Evolutionary conservation across 306 rosid species (phyloP), one percentile per base, ranked within the genome.

Genomic region (Rosa rugosa): DNA sequence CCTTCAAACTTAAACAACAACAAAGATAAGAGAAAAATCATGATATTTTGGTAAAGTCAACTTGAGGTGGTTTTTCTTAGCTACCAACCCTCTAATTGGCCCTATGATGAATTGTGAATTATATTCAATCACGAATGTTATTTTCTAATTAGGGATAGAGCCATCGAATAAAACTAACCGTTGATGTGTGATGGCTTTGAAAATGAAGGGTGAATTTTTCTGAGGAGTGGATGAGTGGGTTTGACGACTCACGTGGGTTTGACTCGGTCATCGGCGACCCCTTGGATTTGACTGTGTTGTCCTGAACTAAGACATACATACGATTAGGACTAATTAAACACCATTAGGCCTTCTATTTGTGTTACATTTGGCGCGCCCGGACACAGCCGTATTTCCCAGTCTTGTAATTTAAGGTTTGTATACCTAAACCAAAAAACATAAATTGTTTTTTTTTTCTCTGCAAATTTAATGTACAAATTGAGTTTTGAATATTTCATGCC

Each of bases 251-350:
- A 41, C 44, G 69, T 22, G 18, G 6, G 17, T 69, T 81, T 82
- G 89, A 89, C 88, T 80, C 22, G 22, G 62, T 80, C 82, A 42
- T 69, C 77, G 62, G 42, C 14, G 3, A 68, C 27, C 22, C 71
- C 16, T 10, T 46, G 79, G 31, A 18, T 17, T 25, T 62, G 71
- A 65, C 47, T 3, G 36, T 62, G 57, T 42, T 17, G 11, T 44
- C 8, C 46, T 3, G 0, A 45, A 31, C 50, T 17, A 23, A 42
- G 11, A 42, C 41, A 2, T 1, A 42, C 41, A 2, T 1, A 22
- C 17, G 11, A 57, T 60, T 75, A 6, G 31, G 27, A 34, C 40
- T 23, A 45, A 45, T 62, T 44, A 75, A 17, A 10, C 46, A 17
- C 60, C n/a, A 27, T 62, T 17, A 22, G n/a, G 44, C 2, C 31